Evolutionary conservation across 805 yeast genomes (phyloP).

Genomic region (Zygotorulaspora sp.): DNA sequence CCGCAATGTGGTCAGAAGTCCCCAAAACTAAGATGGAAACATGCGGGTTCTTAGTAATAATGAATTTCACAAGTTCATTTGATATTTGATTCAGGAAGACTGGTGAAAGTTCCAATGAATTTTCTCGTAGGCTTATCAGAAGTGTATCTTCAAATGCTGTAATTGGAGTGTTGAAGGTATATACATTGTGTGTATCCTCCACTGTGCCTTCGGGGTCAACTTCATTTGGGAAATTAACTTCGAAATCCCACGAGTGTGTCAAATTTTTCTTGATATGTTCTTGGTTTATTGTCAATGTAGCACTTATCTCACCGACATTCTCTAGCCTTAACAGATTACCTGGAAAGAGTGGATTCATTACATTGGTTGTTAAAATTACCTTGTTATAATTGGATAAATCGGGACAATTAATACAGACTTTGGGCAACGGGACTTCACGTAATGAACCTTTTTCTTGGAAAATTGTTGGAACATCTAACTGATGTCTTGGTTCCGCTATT

Average conservation of each 20-base stretch:
- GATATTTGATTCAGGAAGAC: conserved; percentile 34
- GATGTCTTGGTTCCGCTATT: conserved; percentile 45
- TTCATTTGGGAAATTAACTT: conserved; percentile 29
- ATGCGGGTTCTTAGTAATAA: conserved; percentile 33
- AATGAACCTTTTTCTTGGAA: conserved; percentile 24
- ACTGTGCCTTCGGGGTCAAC: conserved; percentile 17
- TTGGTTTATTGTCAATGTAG: conserved; percentile 10
- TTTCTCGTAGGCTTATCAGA: conserved; percentile 28
- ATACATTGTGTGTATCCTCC: conserved; percentile 6
- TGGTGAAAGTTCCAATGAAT: conserved; percentile 34
- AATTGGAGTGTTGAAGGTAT: conserved; percentile 21
- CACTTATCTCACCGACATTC: conserved; percentile 18
- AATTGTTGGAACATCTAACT: conserved; percentile 35
- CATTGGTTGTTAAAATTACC: conserved; percentile 24
- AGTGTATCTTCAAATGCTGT: conserved; percentile 17
- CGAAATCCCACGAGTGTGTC: conserved; percentile 21
- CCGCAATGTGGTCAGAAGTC: conserved; percentile 28
- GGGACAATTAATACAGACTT: conserved; percentile 22
- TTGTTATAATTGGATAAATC: conserved; percentile 16
- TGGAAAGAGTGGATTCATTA: conserved; percentile 31
- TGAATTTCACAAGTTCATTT: conserved; percentile 18
- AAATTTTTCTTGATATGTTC: background rate
- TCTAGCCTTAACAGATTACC: conserved; percentile 9
- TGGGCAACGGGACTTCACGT: conserved; percentile 31
- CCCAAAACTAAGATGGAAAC: conserved; percentile 25